phyloP scores from a whole-genome alignment of 495 filamentous ascomycete species.

The Aeminium ludgeri region DNA sequence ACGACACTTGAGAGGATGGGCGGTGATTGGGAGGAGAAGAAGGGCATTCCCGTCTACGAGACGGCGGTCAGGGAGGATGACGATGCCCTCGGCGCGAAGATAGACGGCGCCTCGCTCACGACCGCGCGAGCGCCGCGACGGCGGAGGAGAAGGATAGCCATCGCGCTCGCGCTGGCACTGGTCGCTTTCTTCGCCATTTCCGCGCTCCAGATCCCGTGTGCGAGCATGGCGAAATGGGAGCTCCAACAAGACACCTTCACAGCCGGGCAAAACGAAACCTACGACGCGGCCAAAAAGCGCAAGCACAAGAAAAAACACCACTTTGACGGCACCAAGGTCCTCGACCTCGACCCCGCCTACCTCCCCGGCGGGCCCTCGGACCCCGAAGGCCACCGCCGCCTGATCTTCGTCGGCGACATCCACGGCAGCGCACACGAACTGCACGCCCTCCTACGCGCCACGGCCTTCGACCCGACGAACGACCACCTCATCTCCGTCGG shows the following conservation, averaged over 20 bases:
- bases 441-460: slow-evolving; percentile 45
- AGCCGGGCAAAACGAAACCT: background rate
- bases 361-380: slow-evolving; percentile 10
- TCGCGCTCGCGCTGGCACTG: too few species aligned
- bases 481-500: slow-evolving; percentile 76
- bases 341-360: slow-evolving; percentile 1
- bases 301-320: background rate
- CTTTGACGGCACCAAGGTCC: slow-evolving; percentile 8
- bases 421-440: slow-evolving; percentile 65
- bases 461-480: slow-evolving; percentile 39
- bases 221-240: background rate
- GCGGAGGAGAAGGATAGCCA: too few species aligned
- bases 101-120: too few species aligned
- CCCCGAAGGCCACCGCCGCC: slow-evolving; percentile 22
- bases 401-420: slow-evolving; percentile 77
- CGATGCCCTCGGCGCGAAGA: too few species aligned
- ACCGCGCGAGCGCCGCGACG: too few species aligned
- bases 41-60: too few species aligned
- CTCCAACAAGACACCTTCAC: background rate
- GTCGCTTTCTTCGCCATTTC: too few species aligned
- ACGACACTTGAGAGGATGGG: too few species aligned
- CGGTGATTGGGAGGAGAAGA: too few species aligned
- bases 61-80: too few species aligned
- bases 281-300: background rate
- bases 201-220: too few species aligned